These are phyloP conservation scores for Cryptococcus sp. DNA, from an alignment of 1,284 basidiomycete species.

Conservation along the genomic window DNA sequence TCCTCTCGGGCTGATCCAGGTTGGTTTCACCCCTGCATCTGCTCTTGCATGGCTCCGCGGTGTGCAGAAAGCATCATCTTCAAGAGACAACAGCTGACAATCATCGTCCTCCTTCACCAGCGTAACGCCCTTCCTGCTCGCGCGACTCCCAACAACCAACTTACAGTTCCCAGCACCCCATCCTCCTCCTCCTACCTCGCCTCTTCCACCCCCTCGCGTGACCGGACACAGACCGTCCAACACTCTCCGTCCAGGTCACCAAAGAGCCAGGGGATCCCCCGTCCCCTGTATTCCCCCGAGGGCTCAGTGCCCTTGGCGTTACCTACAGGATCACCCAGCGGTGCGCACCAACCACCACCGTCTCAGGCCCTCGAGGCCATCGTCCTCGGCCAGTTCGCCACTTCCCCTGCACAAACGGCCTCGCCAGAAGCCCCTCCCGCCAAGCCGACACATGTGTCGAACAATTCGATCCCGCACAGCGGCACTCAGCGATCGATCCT, in stretches of 20 bases:
- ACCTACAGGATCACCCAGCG: too few relatives aligned
- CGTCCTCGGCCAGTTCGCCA: slow-evolving; percentile 3
- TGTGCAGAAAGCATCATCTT: background rate
- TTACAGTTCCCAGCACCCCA: background rate
- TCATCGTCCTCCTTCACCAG: slow-evolving; percentile 43
- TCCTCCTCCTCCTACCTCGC: background rate
- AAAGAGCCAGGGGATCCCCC: slow-evolving; percentile 1
- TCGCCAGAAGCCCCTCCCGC: too few relatives aligned
- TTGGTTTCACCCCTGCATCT: slow-evolving; percentile 13
- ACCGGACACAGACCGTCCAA: background rate
- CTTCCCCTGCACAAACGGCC: too few relatives aligned
- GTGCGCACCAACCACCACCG: background rate
- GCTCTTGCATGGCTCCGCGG: background rate
- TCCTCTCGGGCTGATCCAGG: slow-evolving; percentile 78
- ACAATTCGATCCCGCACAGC: too few relatives aligned
- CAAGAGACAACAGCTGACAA: background rate
- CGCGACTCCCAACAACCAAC: background rate
- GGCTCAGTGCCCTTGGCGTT: background rate
- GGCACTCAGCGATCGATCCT: too few relatives aligned
- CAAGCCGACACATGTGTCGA: too few relatives aligned
- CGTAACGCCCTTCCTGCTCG: slow-evolving; percentile 36
- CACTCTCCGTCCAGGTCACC: background rate
- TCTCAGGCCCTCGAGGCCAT: slow-evolving; percentile 11
- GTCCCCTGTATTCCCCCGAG: slow-evolving; percentile 12
- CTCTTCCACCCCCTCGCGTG: slow-evolving; percentile 4